A percentile compares a stretch with the other conserved stretches of the same genome.
These are phyloP conservation scores for Myxozyma lipomycoides DNA, from an alignment of 805 yeast genomes.

Conservation along the genomic window DNA sequence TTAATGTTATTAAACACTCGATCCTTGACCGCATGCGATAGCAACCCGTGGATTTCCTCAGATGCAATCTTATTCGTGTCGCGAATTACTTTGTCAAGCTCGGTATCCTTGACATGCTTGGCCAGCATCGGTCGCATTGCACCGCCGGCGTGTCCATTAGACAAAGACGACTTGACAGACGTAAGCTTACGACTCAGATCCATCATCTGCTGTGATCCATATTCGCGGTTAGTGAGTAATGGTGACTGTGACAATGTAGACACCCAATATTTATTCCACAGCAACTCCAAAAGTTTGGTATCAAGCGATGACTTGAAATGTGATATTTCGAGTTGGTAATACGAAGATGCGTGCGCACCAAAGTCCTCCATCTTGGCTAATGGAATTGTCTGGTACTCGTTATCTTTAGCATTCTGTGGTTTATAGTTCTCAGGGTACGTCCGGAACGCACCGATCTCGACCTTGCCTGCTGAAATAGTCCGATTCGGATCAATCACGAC, in stretches of 20 bases:
- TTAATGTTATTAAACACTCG: slow-evolving; percentile 25
- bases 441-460: slow-evolving; percentile 86
- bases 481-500: slow-evolving; percentile 81
- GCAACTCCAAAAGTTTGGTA: slow-evolving; percentile 42
- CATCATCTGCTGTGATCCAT: slow-evolving; percentile 32
- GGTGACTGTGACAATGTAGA: slow-evolving; percentile 39
- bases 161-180: not conserved
- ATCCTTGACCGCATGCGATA: slow-evolving; percentile 30
- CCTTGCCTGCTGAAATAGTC: slow-evolving; percentile 56
- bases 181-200: slow-evolving; percentile 33
- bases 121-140: slow-evolving; percentile 4
- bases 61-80: slow-evolving; percentile 27
- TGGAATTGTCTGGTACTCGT: slow-evolving; percentile 40
- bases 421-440: slow-evolving; percentile 49
- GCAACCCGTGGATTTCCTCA: slow-evolving; percentile 33
- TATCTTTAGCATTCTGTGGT: slow-evolving; percentile 16
- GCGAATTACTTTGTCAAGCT: slow-evolving; percentile 19
- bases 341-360: slow-evolving; percentile 66
- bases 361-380: slow-evolving; percentile 55
- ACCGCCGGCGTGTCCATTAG: not conserved
- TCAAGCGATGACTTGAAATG: slow-evolving; percentile 56
- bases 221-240: slow-evolving; percentile 29
- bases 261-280: slow-evolving; percentile 50
- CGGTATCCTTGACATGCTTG: slow-evolving; percentile 11
- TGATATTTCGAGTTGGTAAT: slow-evolving; percentile 62